Evolutionary conservation across 371 early-diverging fungal genomes (phyloP).

Genomic region (Mucor mucedo): DNA sequence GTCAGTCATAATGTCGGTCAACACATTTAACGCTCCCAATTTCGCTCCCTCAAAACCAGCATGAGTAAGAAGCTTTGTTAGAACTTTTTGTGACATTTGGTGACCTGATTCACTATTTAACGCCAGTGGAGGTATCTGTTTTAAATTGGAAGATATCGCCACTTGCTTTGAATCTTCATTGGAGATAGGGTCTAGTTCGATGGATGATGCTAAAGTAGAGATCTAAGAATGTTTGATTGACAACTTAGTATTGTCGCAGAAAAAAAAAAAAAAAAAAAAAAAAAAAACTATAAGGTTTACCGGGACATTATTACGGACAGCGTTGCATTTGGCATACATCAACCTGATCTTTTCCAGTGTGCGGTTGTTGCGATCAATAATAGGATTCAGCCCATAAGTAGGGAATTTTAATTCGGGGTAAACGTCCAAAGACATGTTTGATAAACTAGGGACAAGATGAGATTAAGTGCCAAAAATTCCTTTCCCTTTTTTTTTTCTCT

Average conservation of each 20-base stretch:
- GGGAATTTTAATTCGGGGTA: constrained; percentile 69
- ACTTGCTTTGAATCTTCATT: background rate
- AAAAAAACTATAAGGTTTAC: constrained; percentile 10
- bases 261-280: background rate
- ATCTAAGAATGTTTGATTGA: constrained; percentile 21
- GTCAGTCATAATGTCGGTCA: constrained; percentile 79
- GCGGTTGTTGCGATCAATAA: constrained; percentile 68
- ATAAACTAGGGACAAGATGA: constrained; percentile 22
- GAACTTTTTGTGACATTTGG: constrained; percentile 65
- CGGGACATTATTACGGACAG: constrained; percentile 64
- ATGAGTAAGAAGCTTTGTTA: constrained; percentile 77
- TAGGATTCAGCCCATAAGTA: constrained; percentile 58
- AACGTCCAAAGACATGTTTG: constrained; percentile 55
- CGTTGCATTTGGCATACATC: constrained; percentile 77
- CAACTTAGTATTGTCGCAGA: background rate
- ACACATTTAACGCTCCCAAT: constrained; percentile 67
- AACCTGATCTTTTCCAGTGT: constrained; percentile 69
- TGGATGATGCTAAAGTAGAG: constrained; percentile 35
- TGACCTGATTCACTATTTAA: constrained; percentile 66
- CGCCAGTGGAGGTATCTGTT: constrained; percentile 56
- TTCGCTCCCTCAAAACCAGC: constrained; percentile 88
- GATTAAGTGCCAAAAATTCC: background rate
- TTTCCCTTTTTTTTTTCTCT: background rate
- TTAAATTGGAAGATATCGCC: background rate
- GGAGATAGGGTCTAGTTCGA: constrained; percentile 17